These are phyloP conservation scores for Ceratocystis cacaofunesta DNA, from an alignment of 2,329 filamentous ascomycete genomes.

Conservation along the genomic window DNA sequence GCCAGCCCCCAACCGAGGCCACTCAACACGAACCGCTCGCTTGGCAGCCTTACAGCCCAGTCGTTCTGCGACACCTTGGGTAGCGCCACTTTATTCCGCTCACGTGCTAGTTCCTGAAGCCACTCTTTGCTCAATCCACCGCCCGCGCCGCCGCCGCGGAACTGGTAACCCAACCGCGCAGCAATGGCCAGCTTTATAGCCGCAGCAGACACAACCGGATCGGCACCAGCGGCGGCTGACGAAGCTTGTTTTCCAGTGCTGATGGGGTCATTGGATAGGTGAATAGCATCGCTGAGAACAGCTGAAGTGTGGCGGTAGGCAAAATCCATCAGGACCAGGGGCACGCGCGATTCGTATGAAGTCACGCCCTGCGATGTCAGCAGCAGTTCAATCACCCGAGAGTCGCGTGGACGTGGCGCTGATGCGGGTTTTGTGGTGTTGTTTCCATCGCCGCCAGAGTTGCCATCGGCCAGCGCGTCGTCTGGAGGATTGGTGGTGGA, in stretches of 20 bases:
- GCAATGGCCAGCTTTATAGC: constrained; percentile 61
- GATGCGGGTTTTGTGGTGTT: constrained; percentile 25
- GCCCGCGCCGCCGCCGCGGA: constrained; percentile 39
- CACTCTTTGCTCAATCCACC: constrained; percentile 56
- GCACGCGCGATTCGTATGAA: constrained; percentile 67
- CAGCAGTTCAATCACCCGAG: constrained; percentile 64
- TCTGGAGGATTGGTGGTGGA: constrained; percentile 9
- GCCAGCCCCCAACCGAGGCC: constrained; percentile 50
- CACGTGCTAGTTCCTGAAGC: constrained; percentile 56
- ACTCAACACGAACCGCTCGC: constrained; percentile 53
- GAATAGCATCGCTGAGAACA: constrained; percentile 55
- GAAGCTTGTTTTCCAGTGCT: constrained; percentile 37
- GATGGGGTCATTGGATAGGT: constrained; percentile 55
- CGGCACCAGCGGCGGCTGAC: constrained; percentile 31
- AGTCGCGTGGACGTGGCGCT: constrained; percentile 55
- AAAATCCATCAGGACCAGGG: constrained; percentile 70
- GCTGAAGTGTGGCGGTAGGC: constrained; percentile 67
- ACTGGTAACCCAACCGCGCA: constrained; percentile 53
- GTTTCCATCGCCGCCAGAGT: constrained; percentile 14
- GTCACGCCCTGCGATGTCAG: constrained; percentile 66
- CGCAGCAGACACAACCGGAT: constrained; percentile 46
- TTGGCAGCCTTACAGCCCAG: constrained; percentile 52
- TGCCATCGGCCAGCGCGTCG: not conserved
- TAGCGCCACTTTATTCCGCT: constrained; percentile 52
- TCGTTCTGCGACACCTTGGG: constrained; percentile 48